Evolutionary conservation across 495 filamentous ascomycete genomes (phyloP), one percentile per base, ranked within the genome.

Genomic region (Hyphodiscus hymeniophilus): DNA sequence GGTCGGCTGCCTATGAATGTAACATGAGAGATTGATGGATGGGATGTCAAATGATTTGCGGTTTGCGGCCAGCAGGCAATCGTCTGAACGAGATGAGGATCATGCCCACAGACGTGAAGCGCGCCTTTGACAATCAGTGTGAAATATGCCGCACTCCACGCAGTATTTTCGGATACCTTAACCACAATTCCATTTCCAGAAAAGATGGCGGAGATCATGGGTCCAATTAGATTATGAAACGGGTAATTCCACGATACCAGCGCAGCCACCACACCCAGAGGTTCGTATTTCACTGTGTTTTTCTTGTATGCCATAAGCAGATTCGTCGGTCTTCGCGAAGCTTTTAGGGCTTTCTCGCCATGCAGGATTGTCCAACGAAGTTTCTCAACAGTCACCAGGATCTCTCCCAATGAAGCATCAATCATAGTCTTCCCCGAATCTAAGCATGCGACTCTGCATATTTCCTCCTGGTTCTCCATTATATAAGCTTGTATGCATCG

Each of bases 341-440:
- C 75, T 17, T 64, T 70, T 52, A 99, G 63, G 1, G 89, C 84
- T 55, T 79, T 81, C 64, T 95, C 91, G 56, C 94, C 94, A 68
- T 97, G 84, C 38, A 83, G 70, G 55, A 97, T 82, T 0, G 89
- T 94, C 91, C 91, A 99, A 58, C 86, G 80, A 31, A 99, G 75
- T 66, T 95, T 96, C 68, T 97, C 92, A 0, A 76, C 76, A 10
- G 91, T 95, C 6, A 95, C 88, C 38, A 99, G 73, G 46, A 96
- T 89, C 71, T 99, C 92, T 26, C 92, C 92, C 31, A 99, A 80
- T 30, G 81, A 80, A 7, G 90, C 91, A 61, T 99, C 92, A 22
- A 96, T 79, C 69, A 87, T 85, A 4, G 94, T 95, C 67, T 99
- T 99, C 42, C 92, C 92, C n/a, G 87, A 92, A 68, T 99, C 92